Base-by-base conservation (phyloP, 129 eudicot species). In the Erigeron canadensis region DNA sequence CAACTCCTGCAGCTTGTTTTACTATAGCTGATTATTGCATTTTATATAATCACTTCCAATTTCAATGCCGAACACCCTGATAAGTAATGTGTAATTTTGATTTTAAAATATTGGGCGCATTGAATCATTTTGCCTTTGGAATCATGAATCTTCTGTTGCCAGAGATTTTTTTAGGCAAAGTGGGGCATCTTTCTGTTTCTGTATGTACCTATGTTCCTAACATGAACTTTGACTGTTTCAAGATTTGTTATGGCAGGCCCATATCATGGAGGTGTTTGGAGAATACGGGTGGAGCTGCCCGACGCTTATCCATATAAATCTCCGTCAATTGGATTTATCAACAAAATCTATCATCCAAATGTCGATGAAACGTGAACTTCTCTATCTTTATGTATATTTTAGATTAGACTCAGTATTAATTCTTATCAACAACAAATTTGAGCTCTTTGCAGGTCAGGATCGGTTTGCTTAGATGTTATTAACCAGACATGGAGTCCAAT, bases 401-500 rank as follows among this genome's bases (percentile, higher is more conserved):
- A 28, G 34, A n/a, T 8, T 4, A 23, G 40, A 8, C 51, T 50
- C 2, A 11, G n/a, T 23, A 0, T 39, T 28, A 38, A 62, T 40
- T 69, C 47, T 61, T 15, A 48, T 70, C 41, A 51, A 63, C 8
- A 53, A 42, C 41, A 70, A n/a, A 11, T 63, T 18, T 0, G 60
- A 18, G 47, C 53, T 56, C 11, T 43, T 70, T 82, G 67, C 95
- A 93, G 98, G 96, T 93, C 98, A 15, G 98, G 98, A 40, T 89
- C 96, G 41, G 96, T 93, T 77, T 93, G 98, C 71, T 84, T 92
- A 41, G 98, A 92, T 78, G 98, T 92, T 41, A 92, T 92, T 65
- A 92, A 89, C 72, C 96, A 93, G 77, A 87, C 98, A 22, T 93
- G 98, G 98, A 93, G 98, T 62, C 98, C 97, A 16, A 74, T 63